Percentiles rank a stretch among this genome's conserved stretches.
phyloP scores from a whole-genome alignment of 768 basidiomycete species.

The Tylopilus felleus region DNA sequence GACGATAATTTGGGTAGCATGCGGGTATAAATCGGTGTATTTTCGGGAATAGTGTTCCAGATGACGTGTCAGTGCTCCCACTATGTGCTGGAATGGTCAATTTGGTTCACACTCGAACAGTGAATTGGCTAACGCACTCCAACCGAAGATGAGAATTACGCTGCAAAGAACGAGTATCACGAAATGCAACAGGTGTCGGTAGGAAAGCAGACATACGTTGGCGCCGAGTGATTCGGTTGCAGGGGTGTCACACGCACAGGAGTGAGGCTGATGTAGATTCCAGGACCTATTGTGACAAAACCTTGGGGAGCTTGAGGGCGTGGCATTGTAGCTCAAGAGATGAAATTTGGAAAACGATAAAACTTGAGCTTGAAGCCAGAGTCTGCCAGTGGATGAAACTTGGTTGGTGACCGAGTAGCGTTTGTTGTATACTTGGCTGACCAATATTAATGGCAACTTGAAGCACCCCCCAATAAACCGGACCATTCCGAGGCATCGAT shows the following conservation, averaged over 20 bases:
- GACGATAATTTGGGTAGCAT: constrained; percentile 27
- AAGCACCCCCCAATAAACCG: too few relatives aligned
- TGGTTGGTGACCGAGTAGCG: too few relatives aligned
- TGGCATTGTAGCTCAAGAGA: not conserved
- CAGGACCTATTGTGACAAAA: constrained; percentile 2
- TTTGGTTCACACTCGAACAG: not conserved
- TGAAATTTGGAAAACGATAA: not conserved
- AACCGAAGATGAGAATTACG: constrained; percentile 31
- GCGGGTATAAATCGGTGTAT: constrained; percentile 26
- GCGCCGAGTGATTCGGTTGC: constrained; percentile 7
- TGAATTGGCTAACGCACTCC: constrained; percentile 18
- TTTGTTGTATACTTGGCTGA: too few relatives aligned
- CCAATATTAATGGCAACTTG: too few relatives aligned
- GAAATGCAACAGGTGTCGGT: too few relatives aligned
- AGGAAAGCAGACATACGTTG: constrained; percentile 17
- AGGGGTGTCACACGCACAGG: not conserved
- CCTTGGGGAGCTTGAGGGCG: not conserved
- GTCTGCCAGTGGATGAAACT: too few relatives aligned
- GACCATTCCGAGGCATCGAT: too few relatives aligned
- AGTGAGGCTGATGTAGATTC: not conserved
- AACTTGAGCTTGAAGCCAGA: not conserved
- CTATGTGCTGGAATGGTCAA: constrained; percentile 2
- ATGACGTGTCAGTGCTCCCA: constrained; percentile 28
- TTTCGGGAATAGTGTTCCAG: constrained; percentile 23
- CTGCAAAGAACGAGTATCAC: constrained; percentile 8